A percentile compares a stretch with the other conserved stretches of the same genome.
phyloP scores from a whole-genome alignment of 805 yeast species.

The Kuraishia borneana region DNA sequence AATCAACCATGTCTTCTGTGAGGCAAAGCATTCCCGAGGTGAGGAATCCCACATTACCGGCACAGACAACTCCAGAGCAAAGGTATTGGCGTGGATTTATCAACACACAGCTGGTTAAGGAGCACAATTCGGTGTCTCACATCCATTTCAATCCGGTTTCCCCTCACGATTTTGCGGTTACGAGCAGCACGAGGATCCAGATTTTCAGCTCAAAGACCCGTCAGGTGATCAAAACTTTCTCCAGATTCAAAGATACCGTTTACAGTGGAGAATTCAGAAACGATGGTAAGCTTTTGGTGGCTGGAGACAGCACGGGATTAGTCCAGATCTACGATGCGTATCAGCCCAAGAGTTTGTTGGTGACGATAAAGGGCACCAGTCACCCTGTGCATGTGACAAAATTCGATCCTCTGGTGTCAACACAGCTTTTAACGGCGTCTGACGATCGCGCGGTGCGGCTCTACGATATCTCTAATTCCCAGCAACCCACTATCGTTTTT shows the following conservation, averaged over 20 bases:
- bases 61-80: slow-evolving; percentile 84
- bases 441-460: slow-evolving; percentile 83
- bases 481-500: slow-evolving; percentile 61
- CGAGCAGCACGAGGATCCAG: slow-evolving; percentile 86
- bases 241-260: slow-evolving; percentile 84
- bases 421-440: slow-evolving; percentile 75
- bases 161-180: slow-evolving; percentile 89
- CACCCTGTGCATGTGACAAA: slow-evolving; percentile 92
- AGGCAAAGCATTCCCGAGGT: slow-evolving; percentile 53
- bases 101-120: slow-evolving; percentile 84
- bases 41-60: slow-evolving; percentile 68
- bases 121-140: slow-evolving; percentile 84
- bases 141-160: slow-evolving; percentile 76
- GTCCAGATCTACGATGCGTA: slow-evolving; percentile 84
- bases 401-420: slow-evolving; percentile 70
- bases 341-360: slow-evolving; percentile 67
- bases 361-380: slow-evolving; percentile 70
- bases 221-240: slow-evolving; percentile 77
- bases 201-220: slow-evolving; percentile 90
- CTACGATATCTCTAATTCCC: slow-evolving; percentile 75
- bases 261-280: slow-evolving; percentile 83
- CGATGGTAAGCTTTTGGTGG: slow-evolving; percentile 86
- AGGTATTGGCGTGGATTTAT: slow-evolving; percentile 84
- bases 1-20: slow-evolving; percentile 61
- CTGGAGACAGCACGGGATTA: slow-evolving; percentile 91